Evolutionary conservation across 2,329 filamentous ascomycete species (phyloP).

Genomic region (Fusarium virguliforme): DNA sequence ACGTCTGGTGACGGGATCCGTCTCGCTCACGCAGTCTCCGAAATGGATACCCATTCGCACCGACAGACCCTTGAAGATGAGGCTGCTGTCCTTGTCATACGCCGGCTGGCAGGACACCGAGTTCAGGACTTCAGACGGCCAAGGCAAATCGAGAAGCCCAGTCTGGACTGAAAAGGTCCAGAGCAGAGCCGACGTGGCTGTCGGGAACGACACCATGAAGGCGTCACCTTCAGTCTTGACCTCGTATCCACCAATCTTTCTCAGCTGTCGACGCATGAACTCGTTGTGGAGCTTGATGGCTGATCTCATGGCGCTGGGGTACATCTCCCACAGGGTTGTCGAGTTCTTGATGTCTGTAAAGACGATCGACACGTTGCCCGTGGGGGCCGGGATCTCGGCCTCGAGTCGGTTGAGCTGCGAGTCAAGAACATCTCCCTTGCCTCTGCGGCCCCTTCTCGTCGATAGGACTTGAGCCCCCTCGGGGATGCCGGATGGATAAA

Average conservation of each 20-base stretch:
- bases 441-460: slow-evolving; percentile 76
- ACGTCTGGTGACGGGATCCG: slow-evolving; percentile 93
- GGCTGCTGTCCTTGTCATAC: slow-evolving; percentile 84
- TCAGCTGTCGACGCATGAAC: slow-evolving; percentile 92
- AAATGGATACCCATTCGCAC: slow-evolving; percentile 99
- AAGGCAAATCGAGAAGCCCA: slow-evolving; percentile 87
- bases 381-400: slow-evolving; percentile 91
- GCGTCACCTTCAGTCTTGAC: slow-evolving; percentile 99
- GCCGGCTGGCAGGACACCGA: slow-evolving; percentile 88
- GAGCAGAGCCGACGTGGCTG: slow-evolving; percentile 91
- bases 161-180: slow-evolving; percentile 98
- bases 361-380: slow-evolving; percentile 91
- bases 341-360: slow-evolving; percentile 99
- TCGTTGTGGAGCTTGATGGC: slow-evolving; percentile 99
- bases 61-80: slow-evolving; percentile 94
- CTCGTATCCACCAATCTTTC: slow-evolving; percentile 96
- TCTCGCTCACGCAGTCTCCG: slow-evolving; percentile 94
- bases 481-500: slow-evolving; percentile 82
- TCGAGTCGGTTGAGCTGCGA: slow-evolving; percentile 90
- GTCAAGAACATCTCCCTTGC: slow-evolving; percentile 79
- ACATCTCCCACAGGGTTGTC: slow-evolving; percentile 95
- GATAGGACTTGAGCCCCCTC: slow-evolving; percentile 78
- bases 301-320: slow-evolving; percentile 94
- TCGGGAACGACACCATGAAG: slow-evolving; percentile 99
- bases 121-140: slow-evolving; percentile 93